These are phyloP conservation scores for Botrytis deweyae DNA, from an alignment of 2,329 filamentous ascomycete species.

Conservation along the genomic window DNA sequence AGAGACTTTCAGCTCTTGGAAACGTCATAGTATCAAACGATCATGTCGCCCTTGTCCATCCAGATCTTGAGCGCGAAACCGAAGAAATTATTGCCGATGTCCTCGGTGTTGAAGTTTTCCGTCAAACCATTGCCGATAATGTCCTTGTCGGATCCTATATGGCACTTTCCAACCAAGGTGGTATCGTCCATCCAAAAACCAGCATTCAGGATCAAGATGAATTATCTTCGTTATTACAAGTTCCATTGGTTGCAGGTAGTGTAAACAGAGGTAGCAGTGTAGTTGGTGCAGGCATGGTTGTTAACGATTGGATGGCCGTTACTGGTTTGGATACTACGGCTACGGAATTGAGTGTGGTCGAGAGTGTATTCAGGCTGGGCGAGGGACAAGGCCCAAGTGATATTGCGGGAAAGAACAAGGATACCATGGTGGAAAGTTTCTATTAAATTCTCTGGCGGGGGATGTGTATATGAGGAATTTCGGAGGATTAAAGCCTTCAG, in stretches of 20 bases:
- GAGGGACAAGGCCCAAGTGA: constrained; percentile 78
- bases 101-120: constrained; percentile 82
- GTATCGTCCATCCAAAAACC: constrained; percentile 96
- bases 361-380: constrained; percentile 92
- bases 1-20: constrained; percentile 89
- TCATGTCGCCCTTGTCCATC: constrained; percentile 93
- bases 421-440: constrained; percentile 98
- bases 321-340: constrained; percentile 92
- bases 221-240: constrained; percentile 87
- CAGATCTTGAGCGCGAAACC: constrained; percentile 94
- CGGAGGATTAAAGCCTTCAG: not conserved
- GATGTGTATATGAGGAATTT: constrained; percentile 10
- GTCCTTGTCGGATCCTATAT: constrained; percentile 97
- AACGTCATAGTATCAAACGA: constrained; percentile 98
- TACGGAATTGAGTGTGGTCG: constrained; percentile 95
- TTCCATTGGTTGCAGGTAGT: constrained; percentile 89
- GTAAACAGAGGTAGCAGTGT: constrained; percentile 92
- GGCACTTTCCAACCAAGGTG: constrained; percentile 92
- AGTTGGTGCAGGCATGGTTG: constrained; percentile 95
- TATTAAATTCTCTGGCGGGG: constrained; percentile 62
- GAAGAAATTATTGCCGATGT: constrained; percentile 98
- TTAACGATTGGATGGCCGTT: constrained; percentile 96
- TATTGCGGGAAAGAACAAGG: constrained; percentile 85
- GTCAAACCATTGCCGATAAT: constrained; percentile 95
- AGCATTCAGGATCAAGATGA: constrained; percentile 98